Evolutionary conservation across 495 filamentous ascomycete genomes (phyloP), one percentile per base, ranked within the genome.

Genomic region (Thermothielavioides terrestris): DNA sequence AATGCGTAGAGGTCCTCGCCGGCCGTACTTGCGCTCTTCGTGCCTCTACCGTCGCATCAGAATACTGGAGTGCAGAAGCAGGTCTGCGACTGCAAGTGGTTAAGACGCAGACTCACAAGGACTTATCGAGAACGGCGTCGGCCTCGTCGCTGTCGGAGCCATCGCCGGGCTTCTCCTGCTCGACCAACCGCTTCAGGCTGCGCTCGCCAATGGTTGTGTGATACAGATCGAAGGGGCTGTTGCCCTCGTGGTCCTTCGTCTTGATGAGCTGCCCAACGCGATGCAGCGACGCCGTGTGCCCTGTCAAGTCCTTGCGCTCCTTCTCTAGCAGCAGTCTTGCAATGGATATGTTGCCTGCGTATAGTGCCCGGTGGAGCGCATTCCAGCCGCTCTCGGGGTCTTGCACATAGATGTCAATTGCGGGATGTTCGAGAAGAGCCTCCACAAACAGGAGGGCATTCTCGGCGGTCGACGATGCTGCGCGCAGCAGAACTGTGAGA

Each of bases 351-450:
- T 96, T 97, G 17, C 94, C 94, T 57, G 85, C 83, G 59, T 97
- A 98, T 41, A 98, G 72, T 9, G 94, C 88, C 56, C 92, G 80
- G 58, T 98, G 92, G 37, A 98, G 71, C 17, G 89, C 82, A 43
- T 94, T 97, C 92, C 92, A 98, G 18, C 91, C 94, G 65, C 84
- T 96, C 64, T 98, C 92, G 34, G 75, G 71, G 64, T 98, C 92
- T 53, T 94, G 88, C 14, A 74, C 66, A 55, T 94, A 88, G 11
- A 97, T 75, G 68, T 98, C 92, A 49, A 85, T 77, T n/a, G 82
- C 72, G 6, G 92, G 86, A 51, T 89, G 82, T 17, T 85, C 80
- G 8, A 96, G 71, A 18, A 97, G 68, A 11, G 88, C 84, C 46
- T 76, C 67, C 14, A 89, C 88, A 53, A 95, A 95, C 14, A 69